These are phyloP conservation scores for Amanita pallidorosea DNA, from an alignment of 768 basidiomycete genomes.

Conservation along the genomic window DNA sequence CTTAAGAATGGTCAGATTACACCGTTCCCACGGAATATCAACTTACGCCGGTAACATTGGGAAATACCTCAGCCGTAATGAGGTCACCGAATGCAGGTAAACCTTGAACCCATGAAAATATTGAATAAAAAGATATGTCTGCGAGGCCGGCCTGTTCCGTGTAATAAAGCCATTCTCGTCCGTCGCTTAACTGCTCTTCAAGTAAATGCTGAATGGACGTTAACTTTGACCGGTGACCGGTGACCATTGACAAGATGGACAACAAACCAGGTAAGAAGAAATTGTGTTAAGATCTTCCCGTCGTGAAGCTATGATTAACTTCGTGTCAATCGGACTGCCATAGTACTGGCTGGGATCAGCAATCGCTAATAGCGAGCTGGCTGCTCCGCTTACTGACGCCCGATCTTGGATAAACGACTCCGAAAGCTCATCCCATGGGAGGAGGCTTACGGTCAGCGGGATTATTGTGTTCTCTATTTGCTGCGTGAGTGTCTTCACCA, in stretches of 20 bases:
- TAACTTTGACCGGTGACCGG: neutral
- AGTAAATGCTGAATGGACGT: slow-evolving; percentile 15
- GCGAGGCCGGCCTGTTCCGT: slow-evolving; percentile 40
- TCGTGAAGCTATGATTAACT: neutral
- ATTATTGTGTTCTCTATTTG: too few relatives aligned
- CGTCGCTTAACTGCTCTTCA: slow-evolving; percentile 37
- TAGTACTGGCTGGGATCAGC: neutral
- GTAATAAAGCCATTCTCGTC: slow-evolving; percentile 47
- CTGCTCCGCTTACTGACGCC: too few relatives aligned
- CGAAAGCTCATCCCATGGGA: too few relatives aligned
- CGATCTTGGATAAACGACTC: too few relatives aligned
- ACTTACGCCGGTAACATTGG: too few relatives aligned
- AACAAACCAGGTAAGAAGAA: slow-evolving; percentile 35
- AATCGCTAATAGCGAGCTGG: too few relatives aligned
- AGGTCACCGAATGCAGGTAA: slow-evolving; percentile 15
- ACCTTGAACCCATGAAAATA: slow-evolving; percentile 31
- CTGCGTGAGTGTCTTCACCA: too few relatives aligned
- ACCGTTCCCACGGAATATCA: too few relatives aligned
- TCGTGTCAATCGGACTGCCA: neutral
- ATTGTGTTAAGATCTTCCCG: slow-evolving; percentile 21
- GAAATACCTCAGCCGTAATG: too few relatives aligned
- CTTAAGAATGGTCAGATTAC: too few relatives aligned
- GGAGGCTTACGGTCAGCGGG: too few relatives aligned
- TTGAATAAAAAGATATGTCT: slow-evolving; percentile 38
- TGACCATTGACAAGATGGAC: neutral